Evolutionary conservation across 495 filamentous ascomycete species (phyloP), one percentile per base, ranked within the genome.

Genomic region (Hypoxylon subgilvum): DNA sequence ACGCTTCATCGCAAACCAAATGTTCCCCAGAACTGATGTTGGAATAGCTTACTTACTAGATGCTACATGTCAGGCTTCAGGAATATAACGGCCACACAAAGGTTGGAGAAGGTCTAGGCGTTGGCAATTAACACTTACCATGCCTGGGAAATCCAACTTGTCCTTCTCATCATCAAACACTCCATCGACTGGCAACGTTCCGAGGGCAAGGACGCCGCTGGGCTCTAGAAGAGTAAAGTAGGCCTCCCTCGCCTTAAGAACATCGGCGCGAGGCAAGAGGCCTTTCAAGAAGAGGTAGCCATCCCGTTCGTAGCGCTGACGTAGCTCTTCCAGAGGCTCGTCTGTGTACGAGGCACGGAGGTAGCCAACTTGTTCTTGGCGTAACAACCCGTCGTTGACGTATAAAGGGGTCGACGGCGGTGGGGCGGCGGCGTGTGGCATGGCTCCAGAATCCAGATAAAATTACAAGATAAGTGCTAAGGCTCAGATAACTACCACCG

Each of bases 211-310:
- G 6, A 88, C 74, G 0, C 80, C 83, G 1, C 77, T 84, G 8
- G 79, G 74, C 1, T 74, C 70, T 25, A 87, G 67, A 35, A 77
- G 76, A 14, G 73, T 57, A 66, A 88, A 88, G 67, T 88, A 88
- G 4, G 45, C 46, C 27, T 79, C 67, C 13, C 85, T 76, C 30
- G 81, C 78, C 19, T 74, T 71, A 10, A 86, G 72, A 8, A 88
- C 83, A 44, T 84, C 82, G 2, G 70, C 67, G 1, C 83, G 81
- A 0, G 84, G 84, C 13, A 88, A 66, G 1, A 86, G 60, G 25
- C 76, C 74, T 59, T 86, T 87, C 5, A 88, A 50, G 57, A 84
- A 84, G 34, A 87, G 72, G 61, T 86, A 86, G 13, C 84, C 82
- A 56, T 86, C 82, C 38, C 74, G 52, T n/a, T 82, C 45, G 44